These are phyloP conservation scores for Alloascoidea hylecoeti DNA, from an alignment of 805 yeast genomes.

Conservation along the genomic window DNA sequence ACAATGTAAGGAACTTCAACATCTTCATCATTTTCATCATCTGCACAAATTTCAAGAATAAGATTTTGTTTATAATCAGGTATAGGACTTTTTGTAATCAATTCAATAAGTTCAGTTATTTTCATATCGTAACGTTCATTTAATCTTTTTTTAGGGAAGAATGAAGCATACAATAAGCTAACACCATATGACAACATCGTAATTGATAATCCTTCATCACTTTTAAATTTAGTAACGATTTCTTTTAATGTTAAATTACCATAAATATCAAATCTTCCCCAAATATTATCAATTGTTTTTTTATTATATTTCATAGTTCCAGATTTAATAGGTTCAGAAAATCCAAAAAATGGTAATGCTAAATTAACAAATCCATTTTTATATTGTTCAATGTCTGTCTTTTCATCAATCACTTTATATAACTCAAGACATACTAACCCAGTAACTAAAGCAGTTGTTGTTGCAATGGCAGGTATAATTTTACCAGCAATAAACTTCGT, in stretches of 20 bases:
- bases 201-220: slow-evolving; percentile 74
- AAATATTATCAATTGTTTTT: slow-evolving; percentile 72
- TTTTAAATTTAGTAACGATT: slow-evolving; percentile 60
- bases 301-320: slow-evolving; percentile 69
- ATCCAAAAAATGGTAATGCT: slow-evolving; percentile 93
- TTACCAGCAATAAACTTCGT: slow-evolving; percentile 97
- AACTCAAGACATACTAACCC: slow-evolving; percentile 89
- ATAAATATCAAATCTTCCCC: slow-evolving; percentile 82
- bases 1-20: slow-evolving; percentile 88
- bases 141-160: slow-evolving; percentile 83
- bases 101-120: slow-evolving; percentile 64
- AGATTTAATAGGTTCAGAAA: slow-evolving; percentile 90
- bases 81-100: slow-evolving; percentile 75
- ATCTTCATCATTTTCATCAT: slow-evolving; percentile 86
- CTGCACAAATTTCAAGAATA: slow-evolving; percentile 84
- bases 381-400: slow-evolving; percentile 66
- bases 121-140: slow-evolving; percentile 60
- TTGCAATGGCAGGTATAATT: slow-evolving; percentile 97
- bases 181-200: slow-evolving; percentile 90
- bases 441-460: slow-evolving; percentile 96
- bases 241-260: slow-evolving; percentile 57
- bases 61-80: slow-evolving; percentile 61
- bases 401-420: slow-evolving; percentile 74
- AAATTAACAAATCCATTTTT: slow-evolving; percentile 87
- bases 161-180: slow-evolving; percentile 80